Conservation (phyloP, 768 basidiomycete species). For the Paxillus ammoniavirescens region DNA sequence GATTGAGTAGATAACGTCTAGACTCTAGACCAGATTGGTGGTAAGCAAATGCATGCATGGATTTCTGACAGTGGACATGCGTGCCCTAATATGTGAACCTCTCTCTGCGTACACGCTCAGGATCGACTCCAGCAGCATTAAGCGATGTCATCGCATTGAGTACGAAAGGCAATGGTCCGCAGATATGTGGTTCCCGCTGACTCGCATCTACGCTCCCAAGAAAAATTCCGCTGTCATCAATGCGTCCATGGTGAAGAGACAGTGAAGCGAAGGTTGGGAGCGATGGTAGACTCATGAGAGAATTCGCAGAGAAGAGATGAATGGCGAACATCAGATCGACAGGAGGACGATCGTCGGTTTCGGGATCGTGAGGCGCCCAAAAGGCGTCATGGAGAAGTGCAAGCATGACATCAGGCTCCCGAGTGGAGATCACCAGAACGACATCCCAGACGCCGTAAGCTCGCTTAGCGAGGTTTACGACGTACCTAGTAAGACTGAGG, state of each 20-base stretch:
- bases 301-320: conserved; percentile 13
- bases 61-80: not conserved
- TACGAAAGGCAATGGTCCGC: conserved; percentile 26
- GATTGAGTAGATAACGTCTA: no score
- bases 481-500: conserved; percentile 45
- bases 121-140: conserved; percentile 18
- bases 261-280: conserved; percentile 11
- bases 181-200: conserved; percentile 18
- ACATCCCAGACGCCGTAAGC: conserved; percentile 38
- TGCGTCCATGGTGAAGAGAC: conserved; percentile 14
- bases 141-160: conserved; percentile 22
- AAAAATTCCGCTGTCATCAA: conserved; percentile 17
- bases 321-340: conserved; percentile 17
- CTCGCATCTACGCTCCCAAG: conserved; percentile 18
- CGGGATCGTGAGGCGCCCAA: not conserved
- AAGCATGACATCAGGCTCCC: conserved; percentile 52
- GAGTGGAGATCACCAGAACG: conserved; percentile 48
- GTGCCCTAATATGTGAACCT: conserved; percentile 23
- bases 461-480: conserved; percentile 12
- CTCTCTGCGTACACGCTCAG: conserved; percentile 22
- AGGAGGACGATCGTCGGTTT: not conserved
- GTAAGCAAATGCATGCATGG: not conserved
- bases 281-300: not conserved
- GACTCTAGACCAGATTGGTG: not conserved
- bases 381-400: conserved; percentile 39